These are phyloP conservation scores for Candida namnaoensis DNA, from an alignment of 805 yeast genomes.

Conservation along the genomic window DNA sequence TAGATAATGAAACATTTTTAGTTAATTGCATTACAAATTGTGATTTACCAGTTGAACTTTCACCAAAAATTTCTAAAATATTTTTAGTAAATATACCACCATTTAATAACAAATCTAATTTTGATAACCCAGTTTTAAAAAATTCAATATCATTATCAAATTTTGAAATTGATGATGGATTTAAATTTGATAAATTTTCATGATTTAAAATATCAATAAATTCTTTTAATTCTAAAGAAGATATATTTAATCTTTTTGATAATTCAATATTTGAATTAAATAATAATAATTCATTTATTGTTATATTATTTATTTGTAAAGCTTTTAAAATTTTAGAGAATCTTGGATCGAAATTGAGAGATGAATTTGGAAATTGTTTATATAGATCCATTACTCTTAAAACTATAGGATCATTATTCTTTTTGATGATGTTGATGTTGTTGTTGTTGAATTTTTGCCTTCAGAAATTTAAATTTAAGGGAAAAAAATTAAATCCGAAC, in stretches of 20 bases:
- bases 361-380: constrained; percentile 28
- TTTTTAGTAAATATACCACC: constrained; percentile 51
- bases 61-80: constrained; percentile 75
- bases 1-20: constrained; percentile 31
- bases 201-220: constrained; percentile 9
- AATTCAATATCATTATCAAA: neutral
- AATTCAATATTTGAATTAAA: constrained; percentile 19
- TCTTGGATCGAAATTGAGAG: constrained; percentile 23
- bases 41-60: constrained; percentile 81
- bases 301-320: constrained; percentile 20
- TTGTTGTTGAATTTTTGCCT: too few relatives aligned
- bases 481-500: too few relatives aligned
- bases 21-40: constrained; percentile 65
- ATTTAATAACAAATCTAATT: constrained; percentile 37
- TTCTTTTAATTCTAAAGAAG: constrained; percentile 22
- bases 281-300: constrained; percentile 29
- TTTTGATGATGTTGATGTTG: too few relatives aligned
- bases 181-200: neutral
- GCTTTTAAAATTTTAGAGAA: constrained; percentile 20
- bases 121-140: constrained; percentile 46
- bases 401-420: too few relatives aligned
- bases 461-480: too few relatives aligned
- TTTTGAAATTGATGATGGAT: constrained; percentile 1
- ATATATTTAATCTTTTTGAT: constrained; percentile 22
- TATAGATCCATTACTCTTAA: constrained; percentile 28